These are phyloP conservation scores for Aspergillus haitiensis DNA, from an alignment of 495 filamentous ascomycete genomes.

Conservation along the genomic window DNA sequence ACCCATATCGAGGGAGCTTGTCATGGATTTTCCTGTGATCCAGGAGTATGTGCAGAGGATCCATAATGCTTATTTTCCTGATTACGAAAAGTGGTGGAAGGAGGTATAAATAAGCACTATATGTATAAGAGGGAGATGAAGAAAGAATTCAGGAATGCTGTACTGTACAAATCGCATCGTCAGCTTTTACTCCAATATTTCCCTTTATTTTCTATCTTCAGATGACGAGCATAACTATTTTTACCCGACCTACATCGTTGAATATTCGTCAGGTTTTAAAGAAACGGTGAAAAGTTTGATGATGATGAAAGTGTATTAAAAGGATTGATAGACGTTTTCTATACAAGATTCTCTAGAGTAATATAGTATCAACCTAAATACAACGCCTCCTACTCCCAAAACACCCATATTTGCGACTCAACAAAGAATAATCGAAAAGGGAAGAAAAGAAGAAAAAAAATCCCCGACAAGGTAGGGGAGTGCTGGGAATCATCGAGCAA, in stretches of 20 bases:
- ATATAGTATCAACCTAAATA: constrained; percentile 19
- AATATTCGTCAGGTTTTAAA: no score
- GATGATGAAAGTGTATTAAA: constrained; percentile 3
- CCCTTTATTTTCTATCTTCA: no score
- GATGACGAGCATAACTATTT: no score
- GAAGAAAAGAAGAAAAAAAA: not conserved
- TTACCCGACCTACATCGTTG: no score
- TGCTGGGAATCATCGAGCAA: not conserved
- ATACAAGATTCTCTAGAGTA: constrained; percentile 14
- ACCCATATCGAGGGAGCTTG: constrained; percentile 44
- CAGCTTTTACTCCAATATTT: no score
- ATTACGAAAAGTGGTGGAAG: constrained; percentile 46
- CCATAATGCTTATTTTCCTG: constrained; percentile 58
- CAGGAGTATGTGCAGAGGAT: constrained; percentile 59
- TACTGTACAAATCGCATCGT: no score
- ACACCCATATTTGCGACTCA: constrained; percentile 3
- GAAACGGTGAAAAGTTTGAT: no score
- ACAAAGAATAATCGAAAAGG: not conserved
- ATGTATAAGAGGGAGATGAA: not conserved
- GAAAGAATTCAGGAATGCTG: no score
- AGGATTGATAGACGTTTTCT: constrained; percentile 7
- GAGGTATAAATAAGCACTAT: not conserved
- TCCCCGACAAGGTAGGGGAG: not conserved
- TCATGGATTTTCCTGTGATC: constrained; percentile 49
- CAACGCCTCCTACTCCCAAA: constrained; percentile 12